Conservation (phyloP, 148 eudicot genomes). For the Rhododendron vialii region DNA sequence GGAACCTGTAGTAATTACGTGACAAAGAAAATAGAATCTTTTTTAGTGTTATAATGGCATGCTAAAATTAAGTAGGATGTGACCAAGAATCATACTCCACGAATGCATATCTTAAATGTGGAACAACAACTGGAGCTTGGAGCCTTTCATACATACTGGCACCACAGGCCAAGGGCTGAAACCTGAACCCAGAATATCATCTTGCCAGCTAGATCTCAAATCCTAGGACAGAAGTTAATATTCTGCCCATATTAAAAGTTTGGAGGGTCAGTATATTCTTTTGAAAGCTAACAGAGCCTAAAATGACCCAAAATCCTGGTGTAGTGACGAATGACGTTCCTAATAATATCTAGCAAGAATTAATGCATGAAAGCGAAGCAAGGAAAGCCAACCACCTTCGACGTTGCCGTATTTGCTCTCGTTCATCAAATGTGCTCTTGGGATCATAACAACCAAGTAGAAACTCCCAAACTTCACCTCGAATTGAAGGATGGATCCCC, state of each 20-base stretch:
- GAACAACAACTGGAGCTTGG: not conserved
- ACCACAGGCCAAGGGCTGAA: not conserved
- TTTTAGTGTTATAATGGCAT: not conserved
- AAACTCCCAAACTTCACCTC: slow-evolving; percentile 99
- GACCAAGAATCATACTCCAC: not conserved
- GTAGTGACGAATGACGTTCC: not conserved
- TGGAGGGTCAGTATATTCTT: not conserved
- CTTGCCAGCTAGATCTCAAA: not conserved
- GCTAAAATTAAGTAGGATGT: not conserved
- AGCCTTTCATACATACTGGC: not conserved
- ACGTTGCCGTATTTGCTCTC: slow-evolving; percentile 58
- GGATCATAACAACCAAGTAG: slow-evolving; percentile 96
- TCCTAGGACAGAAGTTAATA: not conserved
- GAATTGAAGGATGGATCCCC: slow-evolving; percentile 97
- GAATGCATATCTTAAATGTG: not conserved
- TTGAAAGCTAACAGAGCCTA: not conserved
- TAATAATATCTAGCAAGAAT: not conserved
- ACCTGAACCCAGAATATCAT: not conserved
- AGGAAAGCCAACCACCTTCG: slow-evolving; percentile 58
- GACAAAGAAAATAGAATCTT: not conserved
- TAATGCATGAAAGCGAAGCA: slow-evolving; percentile 7
- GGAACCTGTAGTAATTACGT: not conserved
- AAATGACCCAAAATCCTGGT: not conserved
- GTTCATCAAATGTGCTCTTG: slow-evolving; percentile 79
- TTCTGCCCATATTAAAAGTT: not conserved